A percentile compares a stretch with the other conserved stretches of the same genome.
Evolutionary conservation across 2,329 filamentous ascomycete genomes (phyloP).

Genomic region (Aureobasidium sp.): DNA sequence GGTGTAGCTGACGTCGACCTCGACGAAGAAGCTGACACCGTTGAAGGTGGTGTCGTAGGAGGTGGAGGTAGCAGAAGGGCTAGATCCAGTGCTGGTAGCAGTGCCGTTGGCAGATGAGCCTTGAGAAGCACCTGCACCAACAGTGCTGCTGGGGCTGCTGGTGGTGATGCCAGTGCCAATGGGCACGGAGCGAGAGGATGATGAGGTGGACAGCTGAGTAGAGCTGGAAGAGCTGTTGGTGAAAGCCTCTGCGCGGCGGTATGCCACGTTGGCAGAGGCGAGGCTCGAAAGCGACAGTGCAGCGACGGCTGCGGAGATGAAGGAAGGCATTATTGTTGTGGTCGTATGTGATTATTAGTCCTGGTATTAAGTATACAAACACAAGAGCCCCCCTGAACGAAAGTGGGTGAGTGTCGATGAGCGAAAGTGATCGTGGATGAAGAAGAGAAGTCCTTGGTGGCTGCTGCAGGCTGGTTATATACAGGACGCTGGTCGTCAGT

Average conservation of each 20-base stretch:
- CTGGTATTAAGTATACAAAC: slow-evolving; percentile 10
- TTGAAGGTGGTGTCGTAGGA: background rate
- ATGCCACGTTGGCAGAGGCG: background rate
- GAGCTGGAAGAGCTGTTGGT: slow-evolving; percentile 1
- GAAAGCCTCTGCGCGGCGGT: slow-evolving; percentile 2
- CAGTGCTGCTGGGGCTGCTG: background rate
- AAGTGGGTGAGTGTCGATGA: slow-evolving; percentile 2
- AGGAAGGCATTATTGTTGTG: slow-evolving; percentile 6
- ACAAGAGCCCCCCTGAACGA: slow-evolving; percentile 3
- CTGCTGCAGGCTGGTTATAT: slow-evolving; percentile 10
- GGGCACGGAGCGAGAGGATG: background rate
- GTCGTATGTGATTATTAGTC: background rate
- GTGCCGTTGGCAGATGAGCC: background rate
- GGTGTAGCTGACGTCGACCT: background rate
- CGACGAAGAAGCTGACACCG: background rate
- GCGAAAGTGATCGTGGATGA: slow-evolving; percentile 3
- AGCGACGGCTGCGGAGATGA: slow-evolving; percentile 14
- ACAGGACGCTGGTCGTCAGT: background rate
- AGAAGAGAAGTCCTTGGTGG: background rate
- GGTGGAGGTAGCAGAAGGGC: background rate
- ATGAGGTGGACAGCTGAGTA: background rate
- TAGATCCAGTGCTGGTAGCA: background rate
- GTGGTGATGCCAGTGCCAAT: background rate
- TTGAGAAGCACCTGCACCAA: background rate
- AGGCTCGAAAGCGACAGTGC: slow-evolving; percentile 13